A percentile compares a stretch with the other conserved stretches of the same genome.
Evolutionary conservation across 2,329 filamentous ascomycete species (phyloP).

Genomic region (Chrysoporthe cubensis): DNA sequence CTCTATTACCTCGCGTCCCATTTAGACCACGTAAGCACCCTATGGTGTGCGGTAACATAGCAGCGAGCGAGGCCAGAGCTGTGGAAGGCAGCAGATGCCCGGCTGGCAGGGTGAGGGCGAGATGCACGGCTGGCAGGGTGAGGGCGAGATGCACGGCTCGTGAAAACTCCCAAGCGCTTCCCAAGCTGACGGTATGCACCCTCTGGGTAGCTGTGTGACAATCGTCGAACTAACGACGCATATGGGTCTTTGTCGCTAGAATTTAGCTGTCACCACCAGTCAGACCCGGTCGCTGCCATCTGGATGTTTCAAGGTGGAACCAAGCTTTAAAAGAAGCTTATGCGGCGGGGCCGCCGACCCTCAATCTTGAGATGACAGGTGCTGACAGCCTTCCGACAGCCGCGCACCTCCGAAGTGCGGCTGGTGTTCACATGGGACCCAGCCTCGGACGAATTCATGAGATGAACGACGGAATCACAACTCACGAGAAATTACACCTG

Average conservation of each 20-base stretch:
- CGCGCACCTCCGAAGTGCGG: neutral
- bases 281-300: neutral
- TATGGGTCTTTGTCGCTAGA: neutral
- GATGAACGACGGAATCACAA: neutral
- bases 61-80: neutral
- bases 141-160: neutral
- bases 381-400: neutral
- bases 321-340: conserved; percentile 26
- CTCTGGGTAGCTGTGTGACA: neutral
- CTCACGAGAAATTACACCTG: neutral
- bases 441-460: neutral
- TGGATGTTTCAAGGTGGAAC: conserved; percentile 32
- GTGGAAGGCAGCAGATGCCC: neutral
- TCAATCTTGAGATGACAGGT: conserved; percentile 9
- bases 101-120: neutral
- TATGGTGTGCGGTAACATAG: neutral
- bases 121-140: neutral
- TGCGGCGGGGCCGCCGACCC: neutral
- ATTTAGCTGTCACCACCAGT: neutral
- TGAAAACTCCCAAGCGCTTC: neutral
- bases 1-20: neutral
- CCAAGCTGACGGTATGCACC: neutral
- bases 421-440: neutral
- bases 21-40: too few species aligned
- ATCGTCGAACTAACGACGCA: neutral